Conservation (phyloP, 2,329 filamentous ascomycete genomes). For the Aspergillus fischeri region DNA sequence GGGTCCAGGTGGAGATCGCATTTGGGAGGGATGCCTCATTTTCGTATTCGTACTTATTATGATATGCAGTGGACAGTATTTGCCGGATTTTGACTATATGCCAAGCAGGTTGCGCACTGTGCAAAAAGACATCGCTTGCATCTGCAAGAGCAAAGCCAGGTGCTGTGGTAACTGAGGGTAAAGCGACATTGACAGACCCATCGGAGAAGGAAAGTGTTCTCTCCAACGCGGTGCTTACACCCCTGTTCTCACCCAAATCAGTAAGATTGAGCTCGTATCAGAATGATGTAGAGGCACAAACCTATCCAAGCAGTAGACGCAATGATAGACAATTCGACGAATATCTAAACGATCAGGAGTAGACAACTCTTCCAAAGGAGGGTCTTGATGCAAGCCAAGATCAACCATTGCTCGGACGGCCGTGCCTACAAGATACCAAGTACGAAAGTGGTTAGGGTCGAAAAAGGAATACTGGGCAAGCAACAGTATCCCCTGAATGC, state of each 20-base stretch:
- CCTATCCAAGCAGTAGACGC: slow-evolving; percentile 85
- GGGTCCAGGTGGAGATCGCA: slow-evolving; percentile 43
- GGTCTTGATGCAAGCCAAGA: slow-evolving; percentile 88
- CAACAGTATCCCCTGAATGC: slow-evolving; percentile 82
- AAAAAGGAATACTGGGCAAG: slow-evolving; percentile 86
- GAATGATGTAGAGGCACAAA: slow-evolving; percentile 35
- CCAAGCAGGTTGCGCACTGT: slow-evolving; percentile 65
- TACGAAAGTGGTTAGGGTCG: slow-evolving; percentile 86
- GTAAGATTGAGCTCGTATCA: background rate
- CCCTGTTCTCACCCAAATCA: slow-evolving; percentile 45
- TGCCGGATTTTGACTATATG: slow-evolving; percentile 79
- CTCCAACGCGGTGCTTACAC: slow-evolving; percentile 83
- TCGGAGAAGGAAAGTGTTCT: slow-evolving; percentile 92
- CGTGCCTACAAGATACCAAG: slow-evolving; percentile 89
- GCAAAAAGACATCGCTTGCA: slow-evolving; percentile 46
- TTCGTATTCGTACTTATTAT: slow-evolving; percentile 77
- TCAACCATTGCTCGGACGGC: slow-evolving; percentile 84
- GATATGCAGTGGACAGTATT: slow-evolving; percentile 85
- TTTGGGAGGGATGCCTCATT: slow-evolving; percentile 65
- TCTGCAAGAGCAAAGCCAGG: slow-evolving; percentile 44
- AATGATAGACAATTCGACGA: slow-evolving; percentile 81
- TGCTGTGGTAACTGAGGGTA: slow-evolving; percentile 54
- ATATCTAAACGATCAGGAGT: slow-evolving; percentile 69
- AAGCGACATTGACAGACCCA: slow-evolving; percentile 75
- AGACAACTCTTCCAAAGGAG: slow-evolving; percentile 63